A percentile compares a stretch with the other conserved stretches of the same genome.
These are phyloP conservation scores for Pseudotsuga menziesii DNA, from an alignment of 75 land plant genomes.

Conservation along the genomic window DNA sequence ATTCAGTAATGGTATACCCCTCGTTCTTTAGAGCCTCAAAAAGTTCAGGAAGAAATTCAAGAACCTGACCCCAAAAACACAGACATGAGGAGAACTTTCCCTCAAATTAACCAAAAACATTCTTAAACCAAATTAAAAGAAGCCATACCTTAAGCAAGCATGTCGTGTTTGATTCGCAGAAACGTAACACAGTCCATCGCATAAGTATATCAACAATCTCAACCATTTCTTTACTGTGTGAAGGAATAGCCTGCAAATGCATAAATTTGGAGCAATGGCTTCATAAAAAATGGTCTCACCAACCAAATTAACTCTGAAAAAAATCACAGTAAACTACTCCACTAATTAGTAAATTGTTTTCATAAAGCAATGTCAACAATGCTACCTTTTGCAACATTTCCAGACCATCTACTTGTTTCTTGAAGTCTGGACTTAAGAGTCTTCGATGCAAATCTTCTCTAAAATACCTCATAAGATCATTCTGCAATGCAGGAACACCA, in stretches of 20 bases:
- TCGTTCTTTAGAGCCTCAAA: constrained; percentile 75
- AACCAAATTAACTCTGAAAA: neutral
- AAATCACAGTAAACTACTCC: neutral
- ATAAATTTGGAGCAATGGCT: neutral
- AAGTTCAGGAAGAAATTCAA: constrained; percentile 94
- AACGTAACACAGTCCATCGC: constrained; percentile 85
- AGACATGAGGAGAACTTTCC: neutral
- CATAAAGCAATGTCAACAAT: neutral
- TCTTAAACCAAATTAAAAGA: neutral
- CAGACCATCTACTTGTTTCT: constrained; percentile 97
- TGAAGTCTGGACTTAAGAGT: constrained; percentile 87
- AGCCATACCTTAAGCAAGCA: constrained; percentile 82
- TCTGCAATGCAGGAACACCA: constrained; percentile 39
- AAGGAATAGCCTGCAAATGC: constrained; percentile 63
- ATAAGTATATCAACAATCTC: constrained; percentile 85
- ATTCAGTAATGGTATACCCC: constrained; percentile 65
- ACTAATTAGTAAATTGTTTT: neutral
- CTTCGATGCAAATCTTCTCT: constrained; percentile 87
- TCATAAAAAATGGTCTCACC: neutral
- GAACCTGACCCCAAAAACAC: constrained; percentile 43
- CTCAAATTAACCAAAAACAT: neutral
- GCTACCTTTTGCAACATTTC: constrained; percentile 89
- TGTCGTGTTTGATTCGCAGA: constrained; percentile 96
- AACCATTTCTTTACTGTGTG: constrained; percentile 60
- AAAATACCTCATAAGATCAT: constrained; percentile 72